Conservation (phyloP, 2,329 filamentous ascomycete species). For the Talaromyces sp. region DNA sequence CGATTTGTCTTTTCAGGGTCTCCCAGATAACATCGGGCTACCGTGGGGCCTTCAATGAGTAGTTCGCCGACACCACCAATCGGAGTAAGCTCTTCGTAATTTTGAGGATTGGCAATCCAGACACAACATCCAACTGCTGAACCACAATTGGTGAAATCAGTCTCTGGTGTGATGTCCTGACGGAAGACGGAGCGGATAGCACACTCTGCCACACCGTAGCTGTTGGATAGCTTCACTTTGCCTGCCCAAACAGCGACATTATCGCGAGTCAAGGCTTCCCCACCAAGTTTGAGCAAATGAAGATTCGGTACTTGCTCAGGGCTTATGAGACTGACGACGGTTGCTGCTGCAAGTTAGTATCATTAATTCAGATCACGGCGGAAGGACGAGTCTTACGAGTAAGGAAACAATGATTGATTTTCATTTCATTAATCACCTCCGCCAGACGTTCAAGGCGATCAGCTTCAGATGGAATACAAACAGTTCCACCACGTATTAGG, state of each 20-base stretch:
- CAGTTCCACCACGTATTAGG: too few relatives aligned
- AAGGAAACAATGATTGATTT: too few relatives aligned
- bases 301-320: slow-evolving; percentile 35
- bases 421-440: too few relatives aligned
- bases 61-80: slow-evolving; percentile 40
- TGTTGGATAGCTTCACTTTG: slow-evolving; percentile 23
- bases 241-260: slow-evolving; percentile 38
- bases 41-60: slow-evolving; percentile 40
- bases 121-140: slow-evolving; percentile 22
- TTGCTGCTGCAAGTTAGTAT: too few relatives aligned
- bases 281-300: slow-evolving; percentile 33
- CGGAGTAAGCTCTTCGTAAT: slow-evolving; percentile 41
- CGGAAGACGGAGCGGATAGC: neutral
- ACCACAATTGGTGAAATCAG: neutral
- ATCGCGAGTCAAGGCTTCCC: slow-evolving; percentile 41
- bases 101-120: slow-evolving; percentile 48
- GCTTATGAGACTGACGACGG: slow-evolving; percentile 25
- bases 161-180: neutral
- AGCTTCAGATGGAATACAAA: too few relatives aligned
- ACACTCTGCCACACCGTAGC: slow-evolving; percentile 1
- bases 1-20: slow-evolving; percentile 35
- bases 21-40: slow-evolving; percentile 47
- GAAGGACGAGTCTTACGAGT: too few relatives aligned
- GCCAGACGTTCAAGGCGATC: too few relatives aligned
- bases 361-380: too few relatives aligned